These are phyloP conservation scores for Hemerocallis citrina DNA, from an alignment of 106 monocot species.

Conservation along the genomic window DNA sequence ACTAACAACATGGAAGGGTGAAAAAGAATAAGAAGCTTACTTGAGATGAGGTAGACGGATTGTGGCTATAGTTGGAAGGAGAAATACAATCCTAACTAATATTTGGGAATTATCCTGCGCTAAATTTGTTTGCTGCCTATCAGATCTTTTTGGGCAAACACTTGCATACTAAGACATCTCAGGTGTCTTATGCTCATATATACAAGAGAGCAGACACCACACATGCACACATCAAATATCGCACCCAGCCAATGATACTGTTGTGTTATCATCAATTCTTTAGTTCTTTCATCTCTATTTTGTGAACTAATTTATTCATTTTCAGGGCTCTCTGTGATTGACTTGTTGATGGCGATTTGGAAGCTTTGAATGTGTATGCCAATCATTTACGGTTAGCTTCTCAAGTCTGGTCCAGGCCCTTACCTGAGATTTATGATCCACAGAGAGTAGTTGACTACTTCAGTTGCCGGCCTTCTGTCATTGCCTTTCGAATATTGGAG, in stretches of 20 bases:
- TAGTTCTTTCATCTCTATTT: neutral
- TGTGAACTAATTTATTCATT: slow-evolving; percentile 6
- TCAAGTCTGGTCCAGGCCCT: slow-evolving; percentile 44
- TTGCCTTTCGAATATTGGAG: slow-evolving; percentile 56
- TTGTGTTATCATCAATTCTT: neutral
- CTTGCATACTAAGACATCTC: no score
- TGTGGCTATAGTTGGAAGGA: no score
- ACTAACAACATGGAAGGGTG: no score
- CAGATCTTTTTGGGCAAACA: no score
- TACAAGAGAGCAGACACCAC: neutral
- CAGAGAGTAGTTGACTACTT: slow-evolving; percentile 55
- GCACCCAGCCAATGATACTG: neutral
- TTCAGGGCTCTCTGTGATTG: slow-evolving; percentile 57
- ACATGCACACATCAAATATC: neutral
- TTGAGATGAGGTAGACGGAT: no score
- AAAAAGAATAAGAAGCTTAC: no score
- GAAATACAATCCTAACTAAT: no score
- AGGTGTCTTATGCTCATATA: neutral
- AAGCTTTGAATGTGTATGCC: slow-evolving; percentile 59
- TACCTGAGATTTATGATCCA: slow-evolving; percentile 71
- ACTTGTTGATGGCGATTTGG: slow-evolving; percentile 75
- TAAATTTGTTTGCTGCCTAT: no score
- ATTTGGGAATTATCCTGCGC: no score
- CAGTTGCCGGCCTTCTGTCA: slow-evolving; percentile 64
- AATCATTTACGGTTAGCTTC: slow-evolving; percentile 25